A percentile compares a stretch with the other conserved stretches of the same genome.
Evolutionary conservation across 345 rosid genomes (phyloP).

Genomic region (Linum trigynum): DNA sequence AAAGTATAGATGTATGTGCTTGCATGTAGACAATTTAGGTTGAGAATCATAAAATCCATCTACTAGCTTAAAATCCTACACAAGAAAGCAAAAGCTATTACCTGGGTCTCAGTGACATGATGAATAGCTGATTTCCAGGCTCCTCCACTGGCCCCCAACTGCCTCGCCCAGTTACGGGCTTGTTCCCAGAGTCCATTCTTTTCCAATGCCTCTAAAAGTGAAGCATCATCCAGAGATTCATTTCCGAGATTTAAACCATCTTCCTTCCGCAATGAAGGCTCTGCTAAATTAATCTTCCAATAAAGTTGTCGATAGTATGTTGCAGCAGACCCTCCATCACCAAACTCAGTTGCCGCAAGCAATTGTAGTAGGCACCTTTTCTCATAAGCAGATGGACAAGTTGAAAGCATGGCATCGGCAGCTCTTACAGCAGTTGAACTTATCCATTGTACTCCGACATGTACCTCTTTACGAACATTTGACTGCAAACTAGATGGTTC

Average conservation of each 20-base stretch:
- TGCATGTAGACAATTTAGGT: not conserved
- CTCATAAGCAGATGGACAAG: constrained; percentile 96
- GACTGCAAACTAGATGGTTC: constrained; percentile 48
- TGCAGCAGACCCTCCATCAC: constrained; percentile 84
- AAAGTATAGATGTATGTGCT: too few species aligned
- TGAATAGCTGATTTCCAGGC: constrained; percentile 79
- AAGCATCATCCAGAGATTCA: constrained; percentile 80
- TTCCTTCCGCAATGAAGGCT: constrained; percentile 69
- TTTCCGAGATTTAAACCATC: constrained; percentile 60
- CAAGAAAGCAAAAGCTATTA: constrained; percentile 16
- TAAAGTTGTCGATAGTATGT: constrained; percentile 59
- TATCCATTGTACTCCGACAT: constrained; percentile 65
- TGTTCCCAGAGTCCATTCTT: constrained; percentile 89
- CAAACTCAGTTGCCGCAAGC: constrained; percentile 88
- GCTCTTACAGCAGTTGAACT: constrained; percentile 82
- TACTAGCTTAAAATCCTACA: too few species aligned
- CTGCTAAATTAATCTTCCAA: constrained; percentile 95
- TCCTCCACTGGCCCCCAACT: constrained; percentile 79
- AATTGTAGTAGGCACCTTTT: constrained; percentile 85
- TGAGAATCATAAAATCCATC: too few species aligned
- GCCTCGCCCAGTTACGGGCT: constrained; percentile 97
- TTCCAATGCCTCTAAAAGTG: constrained; percentile 77
- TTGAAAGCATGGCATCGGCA: constrained; percentile 78
- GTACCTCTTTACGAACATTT: constrained; percentile 53
- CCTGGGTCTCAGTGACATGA: constrained; percentile 97